Percentiles rank a stretch among this genome's conserved stretches.
These are phyloP conservation scores for Ogataea dorogensis DNA, from an alignment of 805 yeast genomes.

Conservation along the genomic window DNA sequence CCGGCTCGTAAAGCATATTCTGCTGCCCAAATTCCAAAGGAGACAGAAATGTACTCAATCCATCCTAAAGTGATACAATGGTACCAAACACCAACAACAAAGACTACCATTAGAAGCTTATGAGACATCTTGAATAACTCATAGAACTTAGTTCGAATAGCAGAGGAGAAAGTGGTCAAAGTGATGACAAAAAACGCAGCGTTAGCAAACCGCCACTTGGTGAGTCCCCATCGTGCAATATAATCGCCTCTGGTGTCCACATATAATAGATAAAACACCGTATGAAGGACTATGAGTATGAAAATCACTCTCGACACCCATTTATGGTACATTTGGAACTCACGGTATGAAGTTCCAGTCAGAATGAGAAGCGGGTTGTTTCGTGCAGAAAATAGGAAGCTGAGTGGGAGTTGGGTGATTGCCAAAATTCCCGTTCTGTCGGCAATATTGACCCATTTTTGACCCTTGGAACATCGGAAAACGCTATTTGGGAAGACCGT, in stretches of 20 bases:
- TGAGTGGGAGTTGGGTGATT: conserved; percentile 36
- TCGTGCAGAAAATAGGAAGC: conserved; percentile 36
- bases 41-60: conserved; percentile 50
- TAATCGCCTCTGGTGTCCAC: conserved; percentile 37
- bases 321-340: conserved; percentile 37
- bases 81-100: conserved; percentile 45
- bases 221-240: conserved; percentile 36
- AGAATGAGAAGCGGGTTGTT: conserved; percentile 32
- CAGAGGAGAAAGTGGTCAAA: conserved; percentile 32
- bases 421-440: conserved; percentile 49
- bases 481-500: conserved; percentile 31
- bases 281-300: conserved; percentile 39
- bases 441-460: conserved; percentile 34
- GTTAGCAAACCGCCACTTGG: conserved; percentile 46
- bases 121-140: conserved; percentile 48
- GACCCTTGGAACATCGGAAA: conserved; percentile 31
- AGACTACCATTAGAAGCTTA: conserved; percentile 39
- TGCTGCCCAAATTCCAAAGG: conserved; percentile 66
- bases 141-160: conserved; percentile 38
- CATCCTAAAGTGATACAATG: conserved; percentile 49
- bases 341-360: conserved; percentile 37
- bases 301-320: conserved; percentile 43
- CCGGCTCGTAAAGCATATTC: conserved; percentile 60
- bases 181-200: conserved; percentile 32
- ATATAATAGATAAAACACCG: conserved; percentile 37